phyloP scores from a whole-genome alignment of 2,329 filamentous ascomycete species.

The Diaporthe ilicicola region DNA sequence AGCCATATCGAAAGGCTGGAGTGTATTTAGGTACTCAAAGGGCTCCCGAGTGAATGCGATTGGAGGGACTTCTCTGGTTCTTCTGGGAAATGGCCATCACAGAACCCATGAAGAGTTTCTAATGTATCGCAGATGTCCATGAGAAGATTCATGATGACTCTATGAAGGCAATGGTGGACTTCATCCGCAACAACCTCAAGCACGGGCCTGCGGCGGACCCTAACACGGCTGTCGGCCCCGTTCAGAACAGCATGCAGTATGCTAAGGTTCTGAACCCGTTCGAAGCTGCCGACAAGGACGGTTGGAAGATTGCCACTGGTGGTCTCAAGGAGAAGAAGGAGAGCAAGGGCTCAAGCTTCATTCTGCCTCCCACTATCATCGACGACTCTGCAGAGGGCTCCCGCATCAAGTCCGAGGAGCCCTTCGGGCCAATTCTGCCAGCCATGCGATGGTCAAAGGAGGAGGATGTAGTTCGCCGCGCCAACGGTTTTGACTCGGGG shows the following conservation, averaged over 20 bases:
- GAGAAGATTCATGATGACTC: constrained; percentile 58
- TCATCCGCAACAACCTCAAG: constrained; percentile 48
- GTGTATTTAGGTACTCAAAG: too few relatives aligned
- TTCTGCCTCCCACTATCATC: constrained; percentile 66
- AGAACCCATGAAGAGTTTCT: neutral
- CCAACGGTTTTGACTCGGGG: constrained; percentile 58
- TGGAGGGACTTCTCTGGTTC: too few relatives aligned
- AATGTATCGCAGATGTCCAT: constrained; percentile 53
- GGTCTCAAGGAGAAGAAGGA: constrained; percentile 44
- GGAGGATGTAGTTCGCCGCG: constrained; percentile 53
- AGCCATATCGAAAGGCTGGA: too few relatives aligned
- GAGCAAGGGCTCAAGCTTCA: constrained; percentile 58
- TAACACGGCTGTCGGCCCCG: constrained; percentile 56
- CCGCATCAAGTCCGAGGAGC: constrained; percentile 63
- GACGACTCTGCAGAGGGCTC: constrained; percentile 65
- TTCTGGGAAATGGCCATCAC: too few relatives aligned
- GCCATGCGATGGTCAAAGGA: constrained; percentile 53
- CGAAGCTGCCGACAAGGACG: constrained; percentile 54
- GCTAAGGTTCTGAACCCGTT: constrained; percentile 61
- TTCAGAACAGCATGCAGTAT: constrained; percentile 69
- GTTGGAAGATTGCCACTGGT: constrained; percentile 55
- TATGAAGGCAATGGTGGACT: constrained; percentile 53
- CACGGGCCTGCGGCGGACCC: constrained; percentile 52
- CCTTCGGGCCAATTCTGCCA: constrained; percentile 56
- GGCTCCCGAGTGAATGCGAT: too few relatives aligned